These are phyloP conservation scores for Fonsecaea pugnacius DNA, from an alignment of 2,329 filamentous ascomycete species.

Conservation along the genomic window DNA sequence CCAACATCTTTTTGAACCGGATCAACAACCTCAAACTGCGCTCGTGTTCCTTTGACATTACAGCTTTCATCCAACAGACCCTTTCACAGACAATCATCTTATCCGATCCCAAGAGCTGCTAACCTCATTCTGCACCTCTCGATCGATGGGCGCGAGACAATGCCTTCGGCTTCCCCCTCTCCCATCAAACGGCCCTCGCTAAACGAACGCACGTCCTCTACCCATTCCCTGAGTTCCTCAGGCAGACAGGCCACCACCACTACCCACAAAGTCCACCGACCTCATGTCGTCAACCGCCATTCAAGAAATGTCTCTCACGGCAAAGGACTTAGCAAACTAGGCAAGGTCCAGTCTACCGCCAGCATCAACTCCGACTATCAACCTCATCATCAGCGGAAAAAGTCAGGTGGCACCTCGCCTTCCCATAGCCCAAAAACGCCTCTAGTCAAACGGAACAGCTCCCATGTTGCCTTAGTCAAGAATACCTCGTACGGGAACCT, in stretches of 20 bases:
- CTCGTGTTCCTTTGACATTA: constrained; percentile 10
- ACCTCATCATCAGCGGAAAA: constrained; percentile 53
- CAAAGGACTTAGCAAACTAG: constrained; percentile 52
- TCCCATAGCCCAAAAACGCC: constrained; percentile 46
- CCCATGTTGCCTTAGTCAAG: constrained; percentile 42
- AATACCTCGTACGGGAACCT: constrained; percentile 45
- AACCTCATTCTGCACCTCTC: background rate
- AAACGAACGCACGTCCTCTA: constrained; percentile 34
- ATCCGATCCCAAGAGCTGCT: background rate
- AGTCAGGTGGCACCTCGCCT: constrained; percentile 49
- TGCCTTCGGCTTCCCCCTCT: constrained; percentile 38
- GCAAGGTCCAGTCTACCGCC: constrained; percentile 43
- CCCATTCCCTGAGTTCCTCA: constrained; percentile 36
- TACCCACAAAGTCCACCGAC: constrained; percentile 45
- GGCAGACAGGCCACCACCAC: constrained; percentile 32
- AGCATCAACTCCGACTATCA: constrained; percentile 43
- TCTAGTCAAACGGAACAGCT: constrained; percentile 49
- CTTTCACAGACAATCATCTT: constrained; percentile 7
- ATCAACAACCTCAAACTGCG: constrained; percentile 13
- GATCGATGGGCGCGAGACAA: constrained; percentile 27
- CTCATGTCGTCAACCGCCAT: constrained; percentile 50
- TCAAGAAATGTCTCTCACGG: constrained; percentile 50
- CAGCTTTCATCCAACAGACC: background rate
- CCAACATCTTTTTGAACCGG: constrained; percentile 8
- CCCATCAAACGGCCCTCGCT: constrained; percentile 37